Evolutionary conservation across 169 alveolate species (phyloP).

Genomic region (Sarcocystis neurona): DNA sequence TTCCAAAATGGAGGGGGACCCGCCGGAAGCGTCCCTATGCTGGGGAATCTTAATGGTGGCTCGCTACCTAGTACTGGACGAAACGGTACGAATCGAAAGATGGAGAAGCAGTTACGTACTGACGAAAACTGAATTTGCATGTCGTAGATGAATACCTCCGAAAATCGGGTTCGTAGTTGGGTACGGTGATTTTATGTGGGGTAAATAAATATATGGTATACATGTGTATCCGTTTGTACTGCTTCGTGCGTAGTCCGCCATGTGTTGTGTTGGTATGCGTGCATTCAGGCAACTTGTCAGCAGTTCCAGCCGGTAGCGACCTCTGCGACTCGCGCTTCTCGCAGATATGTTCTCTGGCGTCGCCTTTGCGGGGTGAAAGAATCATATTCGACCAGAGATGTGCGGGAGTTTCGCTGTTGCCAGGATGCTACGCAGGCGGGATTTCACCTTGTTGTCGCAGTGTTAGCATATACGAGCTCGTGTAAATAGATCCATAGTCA

Average conservation of each 20-base stretch:
- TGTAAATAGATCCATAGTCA: background rate
- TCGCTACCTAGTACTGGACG: background rate
- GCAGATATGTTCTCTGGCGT: conserved; percentile 38
- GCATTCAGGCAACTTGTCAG: background rate
- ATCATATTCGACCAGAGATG: conserved; percentile 40
- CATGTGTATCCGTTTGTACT: too few relatives aligned
- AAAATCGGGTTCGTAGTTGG: too few relatives aligned
- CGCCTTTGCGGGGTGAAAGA: conserved; percentile 34
- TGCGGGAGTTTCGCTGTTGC: conserved; percentile 29
- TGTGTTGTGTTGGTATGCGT: background rate
- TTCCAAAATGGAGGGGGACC: background rate
- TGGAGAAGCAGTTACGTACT: too few relatives aligned
- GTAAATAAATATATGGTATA: too few relatives aligned
- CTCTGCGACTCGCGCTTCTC: conserved; percentile 35
- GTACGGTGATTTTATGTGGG: too few relatives aligned
- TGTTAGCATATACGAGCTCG: conserved; percentile 2
- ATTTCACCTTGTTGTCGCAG: conserved; percentile 30
- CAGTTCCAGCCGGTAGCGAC: conserved; percentile 32
- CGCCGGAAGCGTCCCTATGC: conserved; percentile 18
- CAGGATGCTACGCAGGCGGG: conserved; percentile 48
- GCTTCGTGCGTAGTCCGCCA: too few relatives aligned
- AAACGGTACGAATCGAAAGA: too few relatives aligned
- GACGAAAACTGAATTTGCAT: too few relatives aligned
- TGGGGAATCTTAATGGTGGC: background rate
- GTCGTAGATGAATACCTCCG: too few relatives aligned